Evolutionary conservation across 768 basidiomycete species (phyloP), one percentile per base, ranked within the genome.

Genomic region (Lactarius pseudohatsudake): DNA sequence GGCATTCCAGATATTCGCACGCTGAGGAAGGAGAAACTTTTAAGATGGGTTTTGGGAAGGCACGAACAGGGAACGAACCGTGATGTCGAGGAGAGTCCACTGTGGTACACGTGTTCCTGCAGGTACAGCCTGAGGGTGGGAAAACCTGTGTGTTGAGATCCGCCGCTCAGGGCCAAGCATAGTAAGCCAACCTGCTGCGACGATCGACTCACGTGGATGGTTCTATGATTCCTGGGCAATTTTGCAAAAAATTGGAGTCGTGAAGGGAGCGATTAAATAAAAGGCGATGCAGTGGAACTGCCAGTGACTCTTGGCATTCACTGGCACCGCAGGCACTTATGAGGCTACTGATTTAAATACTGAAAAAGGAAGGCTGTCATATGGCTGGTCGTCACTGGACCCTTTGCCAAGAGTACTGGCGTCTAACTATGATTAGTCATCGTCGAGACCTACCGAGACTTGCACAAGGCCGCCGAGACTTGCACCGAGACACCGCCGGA

Each of bases 51-150:
- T 30, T 26, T 55, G 6, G 26, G 5, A 13, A 26, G 26, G 18
- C 13, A 3, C 26, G 4, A 30, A 7, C 26, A 9, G 13, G 22
- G 54, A 38, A 58, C 66, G 28, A 34, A 67, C 66, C 26, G 57
- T 62, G 32, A 55, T 6, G 4, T 67, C 57, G 3, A 62, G 7
- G 50, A 62, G 65, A 28, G 61, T 47, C 61, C 66, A 67, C 8
- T 36, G n/a, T 2, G 50, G 57, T 13, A 67, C 66, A 8, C 41
- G 28, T 22, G 61, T 67, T 54, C 62, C 66, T 3, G 32, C 20
- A 22, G 66, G 66, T 15, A 67, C 40, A 13, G 26, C 26, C 26
- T 26, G 26, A 26, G 62, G 40, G 11, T 59, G 55, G 11, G 61
- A 61, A 22, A 67, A 67, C 6, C 66, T 63, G 50, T 1, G 1